Base-by-base conservation (phyloP, 1,284 basidiomycete species). In the Ganoderma boninense region DNA sequence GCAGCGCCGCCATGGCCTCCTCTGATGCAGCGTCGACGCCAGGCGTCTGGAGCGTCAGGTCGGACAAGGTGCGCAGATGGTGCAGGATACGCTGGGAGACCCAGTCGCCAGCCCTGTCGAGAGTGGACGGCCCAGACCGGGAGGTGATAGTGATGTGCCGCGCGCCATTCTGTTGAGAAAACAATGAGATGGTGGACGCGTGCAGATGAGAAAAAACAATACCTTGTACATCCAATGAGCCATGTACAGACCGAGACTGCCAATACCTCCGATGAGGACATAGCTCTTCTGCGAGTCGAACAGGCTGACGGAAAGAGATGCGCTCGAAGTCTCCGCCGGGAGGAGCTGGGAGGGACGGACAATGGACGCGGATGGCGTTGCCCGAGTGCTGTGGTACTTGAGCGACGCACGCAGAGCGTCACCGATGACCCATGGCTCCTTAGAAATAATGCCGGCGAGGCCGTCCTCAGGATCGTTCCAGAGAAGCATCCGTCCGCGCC, bases 141-240 rank as follows among this genome's bases (percentile, higher is more conserved):
- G 84, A 85, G 0, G 84, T 83, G 3, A 84, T 67, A 20, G 82
- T 70, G 18, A 85, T 79, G 54, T 80, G 70, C 5, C 80, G 77
- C 16, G 83, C 84, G 32, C 84, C 84, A 38, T 80, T 74, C 83
- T 85, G 63, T 7, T 63, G 57, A 66, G 38, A 44, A 20, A n/a
- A 20, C 38, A 57, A 26, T 29, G 23, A 29, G 38, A 18, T 29
- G 26, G 14, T 35, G 8, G 20, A 40, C 13, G 7, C 49, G 67
- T 4, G 20, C 10, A 26, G 40, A 29, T 5, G 42, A 32, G 7
- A 26, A 44, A 3, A n/a, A 10, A 40, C 67, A 64, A 66, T 35
- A 83, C 84, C 77, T 82, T 67, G 71, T 83, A 84, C 82, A 85
- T 81, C 77, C 78, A 83, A 26, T 81, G 56, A 3, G 84, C 80